These are phyloP conservation scores for Botrytis byssoidea DNA, from an alignment of 2,329 filamentous ascomycete species.

Conservation along the genomic window DNA sequence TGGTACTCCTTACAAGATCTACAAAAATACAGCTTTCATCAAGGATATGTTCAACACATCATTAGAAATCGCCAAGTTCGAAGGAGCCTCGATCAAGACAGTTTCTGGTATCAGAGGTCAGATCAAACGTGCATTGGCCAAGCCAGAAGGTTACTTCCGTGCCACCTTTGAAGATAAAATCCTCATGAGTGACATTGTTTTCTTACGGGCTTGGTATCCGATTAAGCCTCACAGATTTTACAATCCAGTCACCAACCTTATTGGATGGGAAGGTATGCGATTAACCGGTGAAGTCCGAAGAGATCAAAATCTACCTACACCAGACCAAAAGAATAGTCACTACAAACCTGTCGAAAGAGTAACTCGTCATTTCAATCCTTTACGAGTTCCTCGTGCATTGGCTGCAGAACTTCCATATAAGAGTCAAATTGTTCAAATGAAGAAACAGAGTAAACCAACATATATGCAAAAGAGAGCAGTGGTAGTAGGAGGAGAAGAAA, in stretches of 20 bases:
- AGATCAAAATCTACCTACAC: slow-evolving; percentile 71
- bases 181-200: slow-evolving; percentile 92
- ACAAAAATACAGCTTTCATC: slow-evolving; percentile 98
- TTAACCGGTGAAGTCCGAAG: slow-evolving; percentile 88
- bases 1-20: slow-evolving; percentile 92
- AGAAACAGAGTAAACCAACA: slow-evolving; percentile 74
- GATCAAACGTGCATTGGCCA: slow-evolving; percentile 91
- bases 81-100: slow-evolving; percentile 92
- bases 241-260: slow-evolving; percentile 90
- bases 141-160: slow-evolving; percentile 92
- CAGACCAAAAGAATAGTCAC: slow-evolving; percentile 76
- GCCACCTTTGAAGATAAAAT: slow-evolving; percentile 99
- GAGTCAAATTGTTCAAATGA: slow-evolving; percentile 81
- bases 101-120: slow-evolving; percentile 94
- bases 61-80: slow-evolving; percentile 96
- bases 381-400: slow-evolving; percentile 71
- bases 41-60: slow-evolving; percentile 96
- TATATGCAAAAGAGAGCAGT: slow-evolving; percentile 96
- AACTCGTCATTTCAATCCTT: slow-evolving; percentile 72
- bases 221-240: slow-evolving; percentile 95
- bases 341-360: slow-evolving; percentile 71
- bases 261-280: slow-evolving; percentile 91
- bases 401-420: slow-evolving; percentile 88
- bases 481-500: slow-evolving; percentile 82
- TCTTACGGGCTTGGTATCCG: slow-evolving; percentile 94